phyloP scores from a whole-genome alignment of 306 rosid species.

The Prunus mira region DNA sequence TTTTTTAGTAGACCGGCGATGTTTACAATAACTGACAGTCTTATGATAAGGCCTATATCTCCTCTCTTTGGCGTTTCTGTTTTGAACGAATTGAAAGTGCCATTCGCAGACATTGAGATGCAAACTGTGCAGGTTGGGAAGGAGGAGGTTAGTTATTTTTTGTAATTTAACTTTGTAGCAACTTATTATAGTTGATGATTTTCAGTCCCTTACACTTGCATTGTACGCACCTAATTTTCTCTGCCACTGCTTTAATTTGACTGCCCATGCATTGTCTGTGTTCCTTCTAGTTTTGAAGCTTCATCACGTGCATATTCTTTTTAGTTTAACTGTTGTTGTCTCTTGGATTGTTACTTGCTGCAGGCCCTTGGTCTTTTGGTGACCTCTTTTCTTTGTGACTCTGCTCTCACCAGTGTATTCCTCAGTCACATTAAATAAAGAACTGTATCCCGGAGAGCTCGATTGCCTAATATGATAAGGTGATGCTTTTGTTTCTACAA shows the following conservation, averaged over 20 bases:
- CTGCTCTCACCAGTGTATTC: background rate
- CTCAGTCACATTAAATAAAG: background rate
- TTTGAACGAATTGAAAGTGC: background rate
- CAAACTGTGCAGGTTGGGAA: background rate
- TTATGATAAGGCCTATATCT: constrained; percentile 3
- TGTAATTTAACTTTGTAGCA: background rate
- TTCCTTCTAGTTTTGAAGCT: no score
- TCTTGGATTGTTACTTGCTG: background rate
- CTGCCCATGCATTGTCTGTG: no score
- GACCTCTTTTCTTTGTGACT: background rate
- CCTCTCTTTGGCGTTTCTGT: background rate
- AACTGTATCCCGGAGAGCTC: background rate
- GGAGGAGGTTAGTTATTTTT: background rate
- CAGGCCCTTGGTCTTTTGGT: background rate
- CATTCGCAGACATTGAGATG: constrained; percentile 1
- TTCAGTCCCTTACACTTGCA: no score
- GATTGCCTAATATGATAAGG: background rate
- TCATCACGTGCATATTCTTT: no score
- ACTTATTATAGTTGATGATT: no score
- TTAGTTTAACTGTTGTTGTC: background rate
- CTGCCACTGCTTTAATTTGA: no score
- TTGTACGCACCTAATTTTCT: no score
- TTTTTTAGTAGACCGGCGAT: background rate
- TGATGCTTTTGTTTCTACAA: no score
- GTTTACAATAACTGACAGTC: constrained; percentile 1